phyloP scores from a whole-genome alignment of 2,329 filamentous ascomycete species.

The Colletotrichum limetticola region DNA sequence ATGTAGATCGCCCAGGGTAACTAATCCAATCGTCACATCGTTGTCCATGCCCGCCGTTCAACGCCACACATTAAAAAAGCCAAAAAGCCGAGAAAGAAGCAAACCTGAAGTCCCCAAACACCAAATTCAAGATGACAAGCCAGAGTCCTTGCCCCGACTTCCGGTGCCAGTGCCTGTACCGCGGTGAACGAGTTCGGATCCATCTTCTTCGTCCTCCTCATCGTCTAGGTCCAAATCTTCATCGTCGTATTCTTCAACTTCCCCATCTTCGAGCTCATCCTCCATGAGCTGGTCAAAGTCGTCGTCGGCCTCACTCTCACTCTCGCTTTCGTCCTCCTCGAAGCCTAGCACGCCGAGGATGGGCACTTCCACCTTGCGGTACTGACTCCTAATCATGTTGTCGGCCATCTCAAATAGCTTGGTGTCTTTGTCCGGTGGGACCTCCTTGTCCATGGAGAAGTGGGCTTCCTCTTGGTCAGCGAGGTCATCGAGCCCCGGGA shows the following conservation, averaged over 20 bases:
- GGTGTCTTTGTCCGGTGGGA: conserved; percentile 51
- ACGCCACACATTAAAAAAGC: conserved; percentile 4
- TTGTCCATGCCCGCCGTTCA: conserved; percentile 22
- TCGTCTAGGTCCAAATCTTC: conserved; percentile 37
- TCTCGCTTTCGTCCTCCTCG: conserved; percentile 56
- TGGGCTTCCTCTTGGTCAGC: conserved; percentile 51
- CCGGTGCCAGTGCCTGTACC: conserved; percentile 34
- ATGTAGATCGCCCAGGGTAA: conserved; percentile 28
- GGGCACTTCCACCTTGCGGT: conserved; percentile 57
- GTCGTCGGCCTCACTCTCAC: conserved; percentile 39
- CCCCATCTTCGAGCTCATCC: conserved; percentile 42
- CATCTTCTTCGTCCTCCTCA: conserved; percentile 33
- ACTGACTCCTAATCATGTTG: conserved; percentile 59
- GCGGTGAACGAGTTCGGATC: conserved; percentile 28
- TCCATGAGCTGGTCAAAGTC: conserved; percentile 41
- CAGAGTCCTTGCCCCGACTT: conserved; percentile 30
- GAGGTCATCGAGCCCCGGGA: conserved; percentile 39
- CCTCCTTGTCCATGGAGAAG: conserved; percentile 54
- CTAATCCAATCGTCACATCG: conserved; percentile 28
- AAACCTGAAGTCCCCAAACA: conserved; percentile 3
- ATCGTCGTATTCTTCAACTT: conserved; percentile 40
- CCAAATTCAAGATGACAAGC: conserved; percentile 31
- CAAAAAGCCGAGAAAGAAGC: not conserved
- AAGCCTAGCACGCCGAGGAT: conserved; percentile 57
- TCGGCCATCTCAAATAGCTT: conserved; percentile 57